These are phyloP conservation scores for Trametes hirsuta DNA, from an alignment of 1,284 basidiomycete genomes.

Conservation along the genomic window DNA sequence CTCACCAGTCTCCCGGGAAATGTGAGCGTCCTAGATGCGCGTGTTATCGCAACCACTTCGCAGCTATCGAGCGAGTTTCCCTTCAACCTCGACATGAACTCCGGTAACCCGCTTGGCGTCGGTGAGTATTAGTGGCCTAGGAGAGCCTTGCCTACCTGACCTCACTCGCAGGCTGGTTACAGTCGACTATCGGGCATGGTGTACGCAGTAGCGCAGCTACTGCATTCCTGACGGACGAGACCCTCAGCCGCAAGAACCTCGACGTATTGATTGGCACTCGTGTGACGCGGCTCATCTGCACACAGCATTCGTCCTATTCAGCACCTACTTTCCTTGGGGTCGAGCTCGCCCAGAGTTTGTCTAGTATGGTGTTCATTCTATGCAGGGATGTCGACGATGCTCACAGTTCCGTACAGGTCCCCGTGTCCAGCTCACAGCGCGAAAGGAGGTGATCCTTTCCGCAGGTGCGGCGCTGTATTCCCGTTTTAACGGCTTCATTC, in stretches of 20 bases:
- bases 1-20: constrained; percentile 38
- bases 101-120: constrained; percentile 41
- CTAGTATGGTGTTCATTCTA: constrained; percentile 14
- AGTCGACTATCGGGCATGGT: constrained; percentile 22
- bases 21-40: constrained; percentile 34
- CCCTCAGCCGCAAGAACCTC: constrained; percentile 40
- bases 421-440: constrained; percentile 23
- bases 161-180: background rate
- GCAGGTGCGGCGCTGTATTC: constrained; percentile 2
- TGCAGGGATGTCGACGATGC: background rate
- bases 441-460: constrained; percentile 31
- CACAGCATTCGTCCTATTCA: constrained; percentile 10
- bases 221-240: constrained; percentile 33
- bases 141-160: background rate
- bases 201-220: constrained; percentile 35
- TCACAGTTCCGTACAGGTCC: background rate
- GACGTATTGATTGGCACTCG: constrained; percentile 44
- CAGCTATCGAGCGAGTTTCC: constrained; percentile 38
- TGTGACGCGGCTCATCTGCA: constrained; percentile 41
- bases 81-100: constrained; percentile 43
- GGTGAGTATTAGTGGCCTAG: constrained; percentile 27
- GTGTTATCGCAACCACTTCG: constrained; percentile 36
- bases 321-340: constrained; percentile 37
- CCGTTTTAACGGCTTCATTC: no score
- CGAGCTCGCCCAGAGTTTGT: constrained; percentile 32